Evolutionary conservation across 306 rosid species (phyloP).

Genomic region (Amphicarpaea edgeworthii): DNA sequence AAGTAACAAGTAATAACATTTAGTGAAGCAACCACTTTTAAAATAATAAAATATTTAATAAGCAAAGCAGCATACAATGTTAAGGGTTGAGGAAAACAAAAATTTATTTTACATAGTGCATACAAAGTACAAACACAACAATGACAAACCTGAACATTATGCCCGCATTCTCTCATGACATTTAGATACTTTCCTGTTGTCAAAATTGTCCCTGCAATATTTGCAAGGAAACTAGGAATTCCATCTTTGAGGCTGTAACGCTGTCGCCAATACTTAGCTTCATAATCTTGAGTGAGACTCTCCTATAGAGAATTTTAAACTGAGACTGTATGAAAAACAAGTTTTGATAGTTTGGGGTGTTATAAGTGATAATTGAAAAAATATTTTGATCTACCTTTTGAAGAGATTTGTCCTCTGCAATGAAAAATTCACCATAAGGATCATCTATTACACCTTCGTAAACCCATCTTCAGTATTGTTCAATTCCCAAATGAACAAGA

Average conservation of each 20-base stretch:
- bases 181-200: slow-evolving; percentile 97
- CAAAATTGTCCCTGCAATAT: slow-evolving; percentile 84
- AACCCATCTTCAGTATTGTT: slow-evolving; percentile 78
- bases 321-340: slow-evolving; percentile 44
- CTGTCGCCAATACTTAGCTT: slow-evolving; percentile 91
- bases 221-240: slow-evolving; percentile 93
- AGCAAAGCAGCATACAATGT: slow-evolving; percentile 20
- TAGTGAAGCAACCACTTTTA: slow-evolving; percentile 17
- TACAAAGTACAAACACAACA: slow-evolving; percentile 30
- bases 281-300: slow-evolving; percentile 91
- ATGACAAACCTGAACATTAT: slow-evolving; percentile 85
- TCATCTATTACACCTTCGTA: slow-evolving; percentile 97
- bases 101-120: slow-evolving; percentile 1
- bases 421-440: slow-evolving; percentile 96
- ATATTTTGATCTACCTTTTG: slow-evolving; percentile 67
- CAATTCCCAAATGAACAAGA: slow-evolving; percentile 45
- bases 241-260: slow-evolving; percentile 98
- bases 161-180: slow-evolving; percentile 99
- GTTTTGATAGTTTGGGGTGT: slow-evolving; percentile 36
- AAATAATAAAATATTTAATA: slow-evolving; percentile 21
- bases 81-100: slow-evolving; percentile 26
- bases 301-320: slow-evolving; percentile 64
- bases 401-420: slow-evolving; percentile 89
- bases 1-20: slow-evolving; percentile 42
- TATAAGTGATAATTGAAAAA: slow-evolving; percentile 28